These are phyloP conservation scores for Boletus mariae DNA, from an alignment of 1,284 basidiomycete species.

Conservation along the genomic window DNA sequence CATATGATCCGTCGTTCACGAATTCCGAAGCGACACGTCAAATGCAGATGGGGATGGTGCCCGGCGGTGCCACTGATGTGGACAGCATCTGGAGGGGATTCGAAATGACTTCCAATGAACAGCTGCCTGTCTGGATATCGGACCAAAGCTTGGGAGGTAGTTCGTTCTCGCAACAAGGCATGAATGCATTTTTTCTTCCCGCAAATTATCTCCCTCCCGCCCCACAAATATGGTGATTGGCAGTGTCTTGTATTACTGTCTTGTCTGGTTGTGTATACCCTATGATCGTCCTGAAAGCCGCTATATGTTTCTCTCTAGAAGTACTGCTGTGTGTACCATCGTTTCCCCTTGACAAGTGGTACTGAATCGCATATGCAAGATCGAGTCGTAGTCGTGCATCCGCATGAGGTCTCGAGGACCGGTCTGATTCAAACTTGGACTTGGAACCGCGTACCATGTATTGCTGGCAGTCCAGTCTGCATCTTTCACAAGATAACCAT, in stretches of 20 bases:
- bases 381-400: neutral
- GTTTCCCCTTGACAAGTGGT: neutral
- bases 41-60: slow-evolving; percentile 31
- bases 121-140: slow-evolving; percentile 78
- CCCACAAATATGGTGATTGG: slow-evolving; percentile 66
- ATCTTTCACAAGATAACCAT: neutral
- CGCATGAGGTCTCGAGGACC: neutral
- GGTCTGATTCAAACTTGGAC: slow-evolving; percentile 17
- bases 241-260: slow-evolving; percentile 18
- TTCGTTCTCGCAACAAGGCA: slow-evolving; percentile 72
- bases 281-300: slow-evolving; percentile 19
- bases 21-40: slow-evolving; percentile 42
- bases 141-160: slow-evolving; percentile 74
- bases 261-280: slow-evolving; percentile 18
- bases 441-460: neutral
- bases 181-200: slow-evolving; percentile 79
- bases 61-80: slow-evolving; percentile 48
- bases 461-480: neutral
- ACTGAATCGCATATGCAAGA: neutral
- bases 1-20: slow-evolving; percentile 41
- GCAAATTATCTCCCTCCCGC: slow-evolving; percentile 64
- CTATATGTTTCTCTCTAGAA: slow-evolving; percentile 18
- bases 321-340: slow-evolving; percentile 3
- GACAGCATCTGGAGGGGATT: slow-evolving; percentile 73
- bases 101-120: slow-evolving; percentile 65